Base-by-base conservation (phyloP, 345 rosid genomes). In the Citrus unshiu region DNA sequence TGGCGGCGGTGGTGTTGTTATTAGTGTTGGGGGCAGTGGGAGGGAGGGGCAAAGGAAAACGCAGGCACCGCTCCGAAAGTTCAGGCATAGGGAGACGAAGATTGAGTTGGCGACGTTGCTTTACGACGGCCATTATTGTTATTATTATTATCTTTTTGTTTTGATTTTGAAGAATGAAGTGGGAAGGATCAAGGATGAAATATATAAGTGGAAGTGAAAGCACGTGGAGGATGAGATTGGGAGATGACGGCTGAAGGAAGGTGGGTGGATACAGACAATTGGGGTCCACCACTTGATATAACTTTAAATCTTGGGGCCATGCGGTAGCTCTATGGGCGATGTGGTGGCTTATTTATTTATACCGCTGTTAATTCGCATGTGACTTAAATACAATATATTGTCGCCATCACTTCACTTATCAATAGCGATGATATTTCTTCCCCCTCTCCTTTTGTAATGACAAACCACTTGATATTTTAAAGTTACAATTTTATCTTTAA, bases 101-200 rank as follows among this genome's bases (percentile, higher is more conserved):
- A 62, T 88, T 92, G 22, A 94, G 70, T 83, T 89, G 98, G n/a
- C 94, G 93, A 80, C 98, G 98, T 9, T 91, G 90, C 5, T 95
- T 88, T 57, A 92, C 95, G 0, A 89, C 16, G 21, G 97, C 97
- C 98, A 93, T 93, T 0, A 29, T n/a, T 32, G 34, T 32, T 73
- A 46, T 68, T 56, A 14, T 46, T 46, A 46, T 46, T 46, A 46
- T 46, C 1, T 46, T 46, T 46, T 12, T 13, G 18, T 46, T 46
- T 46, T 46, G 16, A 46, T 46, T 13, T 12, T 46, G 51, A 66
- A 24, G 65, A 64, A 3, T 18, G 10, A 16, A 30, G 61, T 0
- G 72, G 57, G 43, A 19, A 61, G 1, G 51, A 46, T 13, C 51
- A 13, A 13, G 5, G 16, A 46, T 13, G 51, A 46, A 46, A 46